Conservation (phyloP, 2,329 filamentous ascomycete genomes). For the Sclerotinia sclerotiorum region DNA sequence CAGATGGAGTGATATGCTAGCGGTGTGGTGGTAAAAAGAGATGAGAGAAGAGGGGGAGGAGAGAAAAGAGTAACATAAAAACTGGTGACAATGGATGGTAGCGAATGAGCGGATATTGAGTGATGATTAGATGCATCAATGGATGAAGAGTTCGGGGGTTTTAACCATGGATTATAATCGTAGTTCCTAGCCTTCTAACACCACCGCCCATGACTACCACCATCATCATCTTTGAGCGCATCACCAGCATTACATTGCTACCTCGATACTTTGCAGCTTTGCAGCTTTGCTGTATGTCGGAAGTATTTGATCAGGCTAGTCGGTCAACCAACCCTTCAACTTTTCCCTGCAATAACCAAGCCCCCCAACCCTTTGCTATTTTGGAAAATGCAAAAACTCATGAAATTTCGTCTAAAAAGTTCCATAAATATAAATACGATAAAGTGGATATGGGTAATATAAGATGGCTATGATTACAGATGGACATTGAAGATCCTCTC, state of each 20-base stretch:
- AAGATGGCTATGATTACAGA: too few relatives aligned
- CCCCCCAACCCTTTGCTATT: background rate
- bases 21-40: conserved; percentile 15
- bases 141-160: conserved; percentile 6
- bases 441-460: background rate
- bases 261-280: background rate
- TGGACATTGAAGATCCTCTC: background rate
- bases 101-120: background rate
- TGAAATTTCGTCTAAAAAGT: background rate
- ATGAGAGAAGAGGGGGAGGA: conserved; percentile 2
- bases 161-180: conserved; percentile 9
- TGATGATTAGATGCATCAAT: background rate
- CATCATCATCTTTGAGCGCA: background rate
- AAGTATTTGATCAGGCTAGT: conserved; percentile 13
- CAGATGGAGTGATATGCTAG: conserved; percentile 1
- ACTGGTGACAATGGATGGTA: background rate
- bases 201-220: background rate
- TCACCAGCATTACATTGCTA: conserved; percentile 4
- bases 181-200: conserved; percentile 7
- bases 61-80: background rate
- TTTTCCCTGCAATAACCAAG: conserved; percentile 3
- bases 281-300: conserved; percentile 8
- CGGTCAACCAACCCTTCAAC: too few relatives aligned
- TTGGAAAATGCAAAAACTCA: background rate
- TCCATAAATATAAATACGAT: background rate